Base-by-base conservation (phyloP, 495 filamentous ascomycete species). In the Jackrogersella minutella region DNA sequence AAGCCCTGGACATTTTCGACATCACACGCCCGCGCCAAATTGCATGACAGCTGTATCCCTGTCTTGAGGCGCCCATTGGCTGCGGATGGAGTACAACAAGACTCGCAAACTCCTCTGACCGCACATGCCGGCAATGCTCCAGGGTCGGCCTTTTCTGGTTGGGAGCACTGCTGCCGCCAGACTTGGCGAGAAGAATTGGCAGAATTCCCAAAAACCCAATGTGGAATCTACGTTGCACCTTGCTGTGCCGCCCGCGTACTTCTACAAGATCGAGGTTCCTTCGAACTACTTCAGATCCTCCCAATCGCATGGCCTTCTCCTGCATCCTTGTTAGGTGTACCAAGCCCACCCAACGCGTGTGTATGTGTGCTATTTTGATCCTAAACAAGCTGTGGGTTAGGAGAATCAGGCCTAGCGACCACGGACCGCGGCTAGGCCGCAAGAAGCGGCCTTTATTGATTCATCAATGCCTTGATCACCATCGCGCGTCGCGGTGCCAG, bases 1-100 rank as follows among this genome's bases (percentile, higher is more conserved):
- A n/a, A 66, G 63, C 59, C 69, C 66, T 66, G 61, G 40, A 49
- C 62, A 39, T 63, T 69, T 66, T 74, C 71, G 67, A 71, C 61
- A 71, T 71, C 66, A 71, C 74, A 74, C 76, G 68, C 73, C 72
- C 76, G 76, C 75, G 74, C 72, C 75, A 80, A 74, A 78, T 78
- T 76, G 73, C 73, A 79, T 76, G 72, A 77, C 69, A 68, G 69
- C 59, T 67, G 40, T 58, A 65, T 68, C 77, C 78, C 74, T 78
- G 76, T 76, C 69, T 39, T 17, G 19, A 52, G 31, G 34, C 49
- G 52, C 67, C 73, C 62, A 80, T 80, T 80, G 77, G 78, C 30
- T 55, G 37, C 43, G 53, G 52, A 37, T 49, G 47, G 50, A 53
- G 57, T 55, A 53, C 69, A 64, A 63, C 64, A 53, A 75, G 73